Percentiles rank a stretch among this genome's conserved stretches.
Evolutionary conservation across 2,329 filamentous ascomycete species (phyloP).

Genomic region (Aspergillus brunneoviolaceus): DNA sequence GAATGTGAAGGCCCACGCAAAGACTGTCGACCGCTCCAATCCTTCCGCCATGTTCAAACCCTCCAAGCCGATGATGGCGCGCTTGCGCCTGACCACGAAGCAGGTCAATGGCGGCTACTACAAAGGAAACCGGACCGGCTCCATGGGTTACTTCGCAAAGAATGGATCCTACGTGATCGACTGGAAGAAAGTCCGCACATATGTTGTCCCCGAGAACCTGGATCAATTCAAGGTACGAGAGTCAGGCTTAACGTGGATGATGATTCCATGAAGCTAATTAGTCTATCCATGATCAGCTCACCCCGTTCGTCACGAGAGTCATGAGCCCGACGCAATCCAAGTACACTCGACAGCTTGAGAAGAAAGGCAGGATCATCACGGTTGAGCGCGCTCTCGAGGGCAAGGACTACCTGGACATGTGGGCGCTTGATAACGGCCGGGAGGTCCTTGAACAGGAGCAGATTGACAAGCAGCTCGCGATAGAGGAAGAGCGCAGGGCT

Average conservation of each 20-base stretch:
- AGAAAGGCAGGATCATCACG: conserved; percentile 26
- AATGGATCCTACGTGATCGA: conserved; percentile 69
- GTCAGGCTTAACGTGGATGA: too few relatives aligned
- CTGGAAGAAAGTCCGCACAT: conserved; percentile 85
- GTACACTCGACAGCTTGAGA: conserved; percentile 35
- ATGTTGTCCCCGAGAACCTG: conserved; percentile 71
- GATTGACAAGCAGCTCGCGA: conserved; percentile 14
- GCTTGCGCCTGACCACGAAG: conserved; percentile 87
- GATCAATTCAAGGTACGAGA: conserved; percentile 66
- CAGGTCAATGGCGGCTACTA: conserved; percentile 92
- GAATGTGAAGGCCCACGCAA: background rate
- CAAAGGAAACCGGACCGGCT: conserved; percentile 88
- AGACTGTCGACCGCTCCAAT: background rate
- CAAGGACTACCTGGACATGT: conserved; percentile 40
- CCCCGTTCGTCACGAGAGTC: conserved; percentile 47
- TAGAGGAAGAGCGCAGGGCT: background rate
- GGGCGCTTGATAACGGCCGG: conserved; percentile 36
- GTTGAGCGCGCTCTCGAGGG: conserved; percentile 34
- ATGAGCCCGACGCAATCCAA: conserved; percentile 38
- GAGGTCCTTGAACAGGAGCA: conserved; percentile 32
- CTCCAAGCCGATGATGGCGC: conserved; percentile 58
- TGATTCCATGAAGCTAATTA: conserved; percentile 37
- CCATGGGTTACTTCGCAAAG: conserved; percentile 77
- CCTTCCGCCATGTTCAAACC: conserved; percentile 43
- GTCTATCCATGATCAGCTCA: conserved; percentile 33